Conservation (phyloP, 805 yeast genomes). For the Sungouiella blattae region DNA sequence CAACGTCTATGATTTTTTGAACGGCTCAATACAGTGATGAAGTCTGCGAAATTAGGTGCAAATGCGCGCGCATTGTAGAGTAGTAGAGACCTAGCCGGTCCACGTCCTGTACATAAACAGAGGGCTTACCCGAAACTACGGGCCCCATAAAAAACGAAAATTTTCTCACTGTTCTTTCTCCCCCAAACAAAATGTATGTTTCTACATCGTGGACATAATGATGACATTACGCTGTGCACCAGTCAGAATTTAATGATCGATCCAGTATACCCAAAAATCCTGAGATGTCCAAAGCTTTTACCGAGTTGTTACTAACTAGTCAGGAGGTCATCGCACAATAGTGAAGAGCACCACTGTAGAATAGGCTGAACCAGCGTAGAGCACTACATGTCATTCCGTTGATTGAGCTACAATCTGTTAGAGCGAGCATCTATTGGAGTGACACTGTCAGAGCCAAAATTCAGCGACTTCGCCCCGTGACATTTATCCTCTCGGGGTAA, state of each 20-base stretch:
- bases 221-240: conserved; percentile 53
- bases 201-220: conserved; percentile 20
- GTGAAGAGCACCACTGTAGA: neutral
- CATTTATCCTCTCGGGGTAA: too few relatives aligned
- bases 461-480: too few relatives aligned
- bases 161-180: neutral
- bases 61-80: neutral
- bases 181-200: conserved; percentile 11
- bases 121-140: conserved; percentile 8
- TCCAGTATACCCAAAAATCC: conserved; percentile 47
- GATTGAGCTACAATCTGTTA: too few relatives aligned
- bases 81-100: neutral
- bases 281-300: conserved; percentile 23
- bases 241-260: conserved; percentile 47
- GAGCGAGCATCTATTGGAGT: too few relatives aligned
- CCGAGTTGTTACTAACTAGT: neutral
- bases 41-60: neutral
- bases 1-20: neutral
- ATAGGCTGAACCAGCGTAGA: too few relatives aligned
- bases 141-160: neutral
- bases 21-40: neutral
- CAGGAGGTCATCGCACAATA: too few relatives aligned
- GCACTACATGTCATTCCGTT: too few relatives aligned
- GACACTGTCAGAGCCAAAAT: too few relatives aligned
- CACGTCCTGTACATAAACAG: neutral